Conservation (phyloP, 2,329 filamentous ascomycete genomes). For the Xylaria sp. region DNA sequence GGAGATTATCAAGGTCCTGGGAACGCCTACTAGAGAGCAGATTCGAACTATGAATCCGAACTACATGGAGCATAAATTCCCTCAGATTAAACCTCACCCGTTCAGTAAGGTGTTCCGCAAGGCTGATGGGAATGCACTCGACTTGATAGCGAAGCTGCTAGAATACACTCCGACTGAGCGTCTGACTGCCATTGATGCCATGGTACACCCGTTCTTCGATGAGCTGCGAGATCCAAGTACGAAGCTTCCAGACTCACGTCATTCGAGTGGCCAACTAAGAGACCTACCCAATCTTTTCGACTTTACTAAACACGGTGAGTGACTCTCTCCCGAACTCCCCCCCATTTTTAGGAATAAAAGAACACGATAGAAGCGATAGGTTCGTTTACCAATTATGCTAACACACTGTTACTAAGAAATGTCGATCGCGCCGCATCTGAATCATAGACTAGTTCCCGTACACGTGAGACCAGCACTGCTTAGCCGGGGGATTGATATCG, state of each 20-base stretch:
- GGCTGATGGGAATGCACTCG: slow-evolving; percentile 89
- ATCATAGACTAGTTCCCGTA: slow-evolving; percentile 82
- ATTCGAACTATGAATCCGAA: slow-evolving; percentile 99
- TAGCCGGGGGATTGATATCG: slow-evolving; percentile 84
- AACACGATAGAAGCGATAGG: background rate
- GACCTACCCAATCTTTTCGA: slow-evolving; percentile 90
- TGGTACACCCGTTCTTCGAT: slow-evolving; percentile 99
- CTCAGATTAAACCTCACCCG: slow-evolving; percentile 98
- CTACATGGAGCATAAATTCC: slow-evolving; percentile 99
- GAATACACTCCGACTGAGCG: slow-evolving; percentile 98
- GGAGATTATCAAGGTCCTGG: slow-evolving; percentile 98
- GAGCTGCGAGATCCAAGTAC: slow-evolving; percentile 92
- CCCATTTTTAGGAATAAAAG: no score
- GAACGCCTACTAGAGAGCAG: slow-evolving; percentile 94
- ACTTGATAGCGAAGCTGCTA: slow-evolving; percentile 88
- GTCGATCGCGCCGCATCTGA: slow-evolving; percentile 90
- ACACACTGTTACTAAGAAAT: slow-evolving; percentile 67
- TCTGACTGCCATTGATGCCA: slow-evolving; percentile 89
- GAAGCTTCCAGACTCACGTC: slow-evolving; percentile 90
- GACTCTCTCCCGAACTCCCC: background rate
- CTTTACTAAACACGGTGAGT: slow-evolving; percentile 89
- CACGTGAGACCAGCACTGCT: slow-evolving; percentile 79
- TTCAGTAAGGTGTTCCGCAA: slow-evolving; percentile 99
- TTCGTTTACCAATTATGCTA: slow-evolving; percentile 23
- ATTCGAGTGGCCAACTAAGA: slow-evolving; percentile 77